These are phyloP conservation scores for Stagonosporopsis rhizophila DNA, from an alignment of 2,329 filamentous ascomycete genomes.

Conservation along the genomic window DNA sequence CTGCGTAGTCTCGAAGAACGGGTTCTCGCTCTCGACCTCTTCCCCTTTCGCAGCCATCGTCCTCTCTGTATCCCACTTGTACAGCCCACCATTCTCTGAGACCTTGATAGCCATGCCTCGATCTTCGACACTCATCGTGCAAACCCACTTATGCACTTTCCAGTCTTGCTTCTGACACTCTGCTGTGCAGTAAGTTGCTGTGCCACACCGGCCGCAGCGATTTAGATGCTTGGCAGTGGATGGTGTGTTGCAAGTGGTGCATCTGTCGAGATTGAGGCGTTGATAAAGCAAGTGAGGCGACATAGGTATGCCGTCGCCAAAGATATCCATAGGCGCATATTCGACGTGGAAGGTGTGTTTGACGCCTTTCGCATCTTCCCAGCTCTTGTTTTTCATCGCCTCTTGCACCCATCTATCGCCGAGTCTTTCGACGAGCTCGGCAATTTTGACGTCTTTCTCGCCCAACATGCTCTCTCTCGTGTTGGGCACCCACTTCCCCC, in stretches of 20 bases:
- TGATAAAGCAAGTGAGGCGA: slow-evolving; percentile 32
- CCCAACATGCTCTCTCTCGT: slow-evolving; percentile 31
- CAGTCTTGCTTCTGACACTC: slow-evolving; percentile 30
- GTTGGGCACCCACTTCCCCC: slow-evolving; percentile 29
- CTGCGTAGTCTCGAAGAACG: slow-evolving; percentile 22
- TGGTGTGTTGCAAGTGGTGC: slow-evolving; percentile 22
- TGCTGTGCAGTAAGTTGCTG: slow-evolving; percentile 30
- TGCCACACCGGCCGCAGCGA: slow-evolving; percentile 33
- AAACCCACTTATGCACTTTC: slow-evolving; percentile 33
- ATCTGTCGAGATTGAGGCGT: slow-evolving; percentile 17
- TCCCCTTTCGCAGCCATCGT: slow-evolving; percentile 20
- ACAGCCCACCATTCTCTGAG: slow-evolving; percentile 29
- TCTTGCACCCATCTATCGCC: slow-evolving; percentile 3
- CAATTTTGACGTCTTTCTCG: slow-evolving; percentile 21
- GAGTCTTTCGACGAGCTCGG: slow-evolving; percentile 18
- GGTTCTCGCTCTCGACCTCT: slow-evolving; percentile 27
- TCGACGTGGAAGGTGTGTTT: slow-evolving; percentile 30
- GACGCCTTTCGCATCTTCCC: slow-evolving; percentile 27
- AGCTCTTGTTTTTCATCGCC: slow-evolving; percentile 14
- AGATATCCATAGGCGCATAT: slow-evolving; percentile 37
- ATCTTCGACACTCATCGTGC: slow-evolving; percentile 31
- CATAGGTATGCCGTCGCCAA: slow-evolving; percentile 35
- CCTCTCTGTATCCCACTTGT: slow-evolving; percentile 28
- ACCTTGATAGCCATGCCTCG: slow-evolving; percentile 30
- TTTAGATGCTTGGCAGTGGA: slow-evolving; percentile 12